A percentile compares a stretch with the other conserved stretches of the same genome.
phyloP scores from a whole-genome alignment of 2,329 filamentous ascomycete genomes.

The Neoarthrinium moseri region DNA sequence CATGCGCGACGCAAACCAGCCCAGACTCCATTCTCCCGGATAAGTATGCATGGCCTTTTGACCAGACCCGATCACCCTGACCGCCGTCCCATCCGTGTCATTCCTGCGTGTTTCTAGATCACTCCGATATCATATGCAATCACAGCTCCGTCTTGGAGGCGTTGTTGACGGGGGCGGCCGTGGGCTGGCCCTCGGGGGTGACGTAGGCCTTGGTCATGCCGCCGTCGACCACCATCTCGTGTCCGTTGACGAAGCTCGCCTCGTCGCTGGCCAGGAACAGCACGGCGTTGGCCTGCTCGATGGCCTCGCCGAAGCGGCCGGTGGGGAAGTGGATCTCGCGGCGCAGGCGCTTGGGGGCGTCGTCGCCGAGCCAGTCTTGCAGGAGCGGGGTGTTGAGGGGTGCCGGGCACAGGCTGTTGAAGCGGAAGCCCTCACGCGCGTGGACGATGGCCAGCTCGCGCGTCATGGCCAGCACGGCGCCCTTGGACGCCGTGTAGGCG shows the following conservation, averaged over 20 bases:
- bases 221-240: constrained; percentile 92
- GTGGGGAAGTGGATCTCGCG: constrained; percentile 88
- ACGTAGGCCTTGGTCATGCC: constrained; percentile 94
- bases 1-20: no score
- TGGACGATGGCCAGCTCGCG: constrained; percentile 90
- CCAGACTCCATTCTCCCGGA: neutral
- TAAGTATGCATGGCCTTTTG: no score
- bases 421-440: constrained; percentile 82
- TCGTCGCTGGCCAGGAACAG: constrained; percentile 86
- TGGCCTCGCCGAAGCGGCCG: constrained; percentile 87
- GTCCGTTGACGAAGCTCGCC: constrained; percentile 85
- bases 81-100: no score
- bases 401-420: constrained; percentile 88
- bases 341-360: constrained; percentile 74
- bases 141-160: constrained; percentile 48
- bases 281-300: constrained; percentile 89
- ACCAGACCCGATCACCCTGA: neutral
- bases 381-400: constrained; percentile 89
- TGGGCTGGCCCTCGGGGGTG: constrained; percentile 60
- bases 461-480: constrained; percentile 86
- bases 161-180: constrained; percentile 58
- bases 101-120: no score
- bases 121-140: no score
- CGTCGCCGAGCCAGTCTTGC: constrained; percentile 91
- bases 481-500: constrained; percentile 92